These are phyloP conservation scores for Blastobotrys raffinosifermentans DNA, from an alignment of 1,139 yeast species.

Conservation along the genomic window DNA sequence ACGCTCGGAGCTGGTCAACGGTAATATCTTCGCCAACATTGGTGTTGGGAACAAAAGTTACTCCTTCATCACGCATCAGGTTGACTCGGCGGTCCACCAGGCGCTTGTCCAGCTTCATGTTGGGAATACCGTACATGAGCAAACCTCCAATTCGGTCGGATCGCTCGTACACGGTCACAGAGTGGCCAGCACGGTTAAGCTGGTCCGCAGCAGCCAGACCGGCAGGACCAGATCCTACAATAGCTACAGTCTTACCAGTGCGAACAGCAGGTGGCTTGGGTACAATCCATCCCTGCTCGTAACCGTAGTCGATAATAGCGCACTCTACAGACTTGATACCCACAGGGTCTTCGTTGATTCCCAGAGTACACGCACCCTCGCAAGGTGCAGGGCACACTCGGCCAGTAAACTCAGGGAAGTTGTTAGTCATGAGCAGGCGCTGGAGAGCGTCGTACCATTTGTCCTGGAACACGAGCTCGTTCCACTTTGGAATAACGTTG, in stretches of 20 bases:
- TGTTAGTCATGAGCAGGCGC: conserved; percentile 89
- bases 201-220: conserved; percentile 97
- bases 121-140: conserved; percentile 98
- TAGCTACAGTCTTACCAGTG: conserved; percentile 79
- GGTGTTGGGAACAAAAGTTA: conserved; percentile 67
- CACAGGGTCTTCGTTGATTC: conserved; percentile 90
- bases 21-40: conserved; percentile 76
- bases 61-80: conserved; percentile 84
- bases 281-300: conserved; percentile 92
- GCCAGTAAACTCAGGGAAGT: conserved; percentile 98
- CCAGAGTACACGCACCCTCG: conserved; percentile 96
- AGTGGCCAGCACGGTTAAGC: conserved; percentile 92
- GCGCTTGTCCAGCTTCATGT: conserved; percentile 94
- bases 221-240: conserved; percentile 95
- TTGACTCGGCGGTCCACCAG: conserved; percentile 92
- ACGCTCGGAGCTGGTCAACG: conserved; percentile 57
- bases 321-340: conserved; percentile 95
- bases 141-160: conserved; percentile 95
- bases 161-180: conserved; percentile 87
- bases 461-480: conserved; percentile 90
- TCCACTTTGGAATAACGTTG: conserved; percentile 96
- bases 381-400: conserved; percentile 99
- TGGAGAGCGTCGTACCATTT: conserved; percentile 94
- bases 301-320: conserved; percentile 93
- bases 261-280: conserved; percentile 75